Base-by-base conservation (phyloP, 169 alveolate genomes). In the Plasmodium knowlesi region DNA sequence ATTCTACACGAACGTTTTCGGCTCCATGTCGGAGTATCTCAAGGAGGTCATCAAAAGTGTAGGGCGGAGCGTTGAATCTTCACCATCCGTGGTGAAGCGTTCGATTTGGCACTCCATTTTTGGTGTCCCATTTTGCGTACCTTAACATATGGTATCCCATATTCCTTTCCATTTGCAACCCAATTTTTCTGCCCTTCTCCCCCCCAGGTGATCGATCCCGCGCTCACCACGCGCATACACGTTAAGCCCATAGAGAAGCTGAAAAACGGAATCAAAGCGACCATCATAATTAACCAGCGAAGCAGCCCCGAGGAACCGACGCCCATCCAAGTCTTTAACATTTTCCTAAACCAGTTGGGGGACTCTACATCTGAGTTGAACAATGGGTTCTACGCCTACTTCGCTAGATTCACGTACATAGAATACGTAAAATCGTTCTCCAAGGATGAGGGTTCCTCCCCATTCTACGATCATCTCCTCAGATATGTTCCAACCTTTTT, bases 11-110 rank as follows among this genome's bases (percentile, higher is more conserved):
- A 76, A 91, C 34, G 95, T 91, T 9, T 91, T 91, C 19, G 95
- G 95, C 12, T 81, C 95, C 54, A 71, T 91, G 84, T 82, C 92
- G 22, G 92, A 91, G 28, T 91, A 91, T n/a, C 50, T 91, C 25
- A 80, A 70, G 78, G 95, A 54, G 3, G 84, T 83, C 34, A 25
- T 91, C 67, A 71, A 81, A 70, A 22, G 61, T 34, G 95, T 91
- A 91, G 34, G 37, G 14, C 30, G 34, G 34, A n/a, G 32, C 14
- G 16, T 32, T 0, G 0, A 43, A 6, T 5, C 54, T 14, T 32
- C 50, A 16, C 50, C 6, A 4, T 2, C 30, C 28, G 53, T 14
- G 57, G 50, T 22, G 22, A 12, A 5, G n/a, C 57, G n/a, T 34
- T 5, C 19, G 1, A 12, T 0, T 9, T 9, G 57, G 57, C 37